Evolutionary conservation across 768 basidiomycete species (phyloP).

Genomic region (Auricularia sp.): DNA sequence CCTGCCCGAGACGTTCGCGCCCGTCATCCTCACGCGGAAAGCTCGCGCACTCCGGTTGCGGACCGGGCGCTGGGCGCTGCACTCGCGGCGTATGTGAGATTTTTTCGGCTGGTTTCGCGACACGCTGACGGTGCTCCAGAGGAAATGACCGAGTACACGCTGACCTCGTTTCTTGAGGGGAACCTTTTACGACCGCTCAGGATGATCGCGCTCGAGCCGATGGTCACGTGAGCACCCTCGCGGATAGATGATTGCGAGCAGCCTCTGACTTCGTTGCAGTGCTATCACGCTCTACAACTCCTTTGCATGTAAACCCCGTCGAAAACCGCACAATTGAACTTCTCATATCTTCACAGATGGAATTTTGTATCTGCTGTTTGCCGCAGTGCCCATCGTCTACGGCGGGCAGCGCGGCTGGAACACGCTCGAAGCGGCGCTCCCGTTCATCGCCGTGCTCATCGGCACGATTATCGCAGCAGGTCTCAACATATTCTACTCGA

Average conservation of each 20-base stretch:
- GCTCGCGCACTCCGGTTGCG: slow-evolving; percentile 17
- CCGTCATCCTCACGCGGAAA: slow-evolving; percentile 23
- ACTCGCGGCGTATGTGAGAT: slow-evolving; percentile 10
- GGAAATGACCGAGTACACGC: slow-evolving; percentile 19
- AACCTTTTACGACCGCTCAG: slow-evolving; percentile 21
- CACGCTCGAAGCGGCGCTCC: slow-evolving; percentile 17
- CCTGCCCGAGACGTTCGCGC: slow-evolving; percentile 25
- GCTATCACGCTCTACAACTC: slow-evolving; percentile 11
- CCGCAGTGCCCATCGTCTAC: slow-evolving; percentile 20
- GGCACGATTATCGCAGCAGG: slow-evolving; percentile 22
- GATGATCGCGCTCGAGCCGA: slow-evolving; percentile 19
- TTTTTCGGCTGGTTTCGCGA: too few relatives aligned
- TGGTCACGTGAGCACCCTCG: slow-evolving; percentile 15
- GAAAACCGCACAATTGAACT: too few relatives aligned
- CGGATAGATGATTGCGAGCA: too few relatives aligned
- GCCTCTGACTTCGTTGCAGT: background rate
- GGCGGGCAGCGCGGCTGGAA: slow-evolving; percentile 21
- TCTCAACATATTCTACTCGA: slow-evolving; percentile 19
- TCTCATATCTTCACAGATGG: slow-evolving; percentile 11
- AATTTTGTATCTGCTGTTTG: slow-evolving; percentile 21
- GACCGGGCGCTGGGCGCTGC: slow-evolving; percentile 22
- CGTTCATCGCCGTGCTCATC: slow-evolving; percentile 23
- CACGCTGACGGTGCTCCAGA: slow-evolving; percentile 1
- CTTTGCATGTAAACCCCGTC: slow-evolving; percentile 5
- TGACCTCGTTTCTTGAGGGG: slow-evolving; percentile 21